Evolutionary conservation across 164 flowering plant genomes (phyloP), one percentile per base, ranked within the genome.

Genomic region (Santalum album): DNA sequence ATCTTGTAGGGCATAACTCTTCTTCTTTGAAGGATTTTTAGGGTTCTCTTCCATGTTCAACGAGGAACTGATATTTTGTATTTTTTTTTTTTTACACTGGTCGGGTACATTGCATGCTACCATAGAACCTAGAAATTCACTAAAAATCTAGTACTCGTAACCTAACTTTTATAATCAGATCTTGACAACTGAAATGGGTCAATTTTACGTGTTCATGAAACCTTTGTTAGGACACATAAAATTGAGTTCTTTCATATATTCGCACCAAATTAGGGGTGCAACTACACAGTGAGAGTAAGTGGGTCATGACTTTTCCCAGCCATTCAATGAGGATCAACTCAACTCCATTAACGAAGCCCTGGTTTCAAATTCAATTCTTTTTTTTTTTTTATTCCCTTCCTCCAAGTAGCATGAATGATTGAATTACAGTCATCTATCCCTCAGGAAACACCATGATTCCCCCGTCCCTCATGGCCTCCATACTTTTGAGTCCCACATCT

Each of bases 391-490:
- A n/a, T n/a, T n/a, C 55, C 61, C 55, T 46, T 2, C 49, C n/a
- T 54, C 43, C 47, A 38, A 12, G 7, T 20, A 21, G 25, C 40
- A 52, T 63, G 2, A 20, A 49, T 51, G 22, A 64, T 58, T 59
- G 38, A 42, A 18, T 45, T 27, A 46, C 21, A 27, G 35, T 29
- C 6, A 29, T 39, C 18, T 22, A 18, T 63, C 25, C 48, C 53
- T 25, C 53, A 57, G 56, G 19, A 44, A 65, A 60, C 76, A 68
- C 45, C 60, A 65, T 72, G 23, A 72, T 69, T 42, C 20, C 24
- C 12, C 19, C 25, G 23, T 50, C 15, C 73, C 65, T 72, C 63
- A 42, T 69, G 70, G 65, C 72, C 61, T 65, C 70, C 59, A 49
- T 21, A 26, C 16, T 39, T 59, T 56, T 40, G 35, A 63, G 53